phyloP scores from a whole-genome alignment of 331 rosid genomes.

The Rosa hybrid region DNA sequence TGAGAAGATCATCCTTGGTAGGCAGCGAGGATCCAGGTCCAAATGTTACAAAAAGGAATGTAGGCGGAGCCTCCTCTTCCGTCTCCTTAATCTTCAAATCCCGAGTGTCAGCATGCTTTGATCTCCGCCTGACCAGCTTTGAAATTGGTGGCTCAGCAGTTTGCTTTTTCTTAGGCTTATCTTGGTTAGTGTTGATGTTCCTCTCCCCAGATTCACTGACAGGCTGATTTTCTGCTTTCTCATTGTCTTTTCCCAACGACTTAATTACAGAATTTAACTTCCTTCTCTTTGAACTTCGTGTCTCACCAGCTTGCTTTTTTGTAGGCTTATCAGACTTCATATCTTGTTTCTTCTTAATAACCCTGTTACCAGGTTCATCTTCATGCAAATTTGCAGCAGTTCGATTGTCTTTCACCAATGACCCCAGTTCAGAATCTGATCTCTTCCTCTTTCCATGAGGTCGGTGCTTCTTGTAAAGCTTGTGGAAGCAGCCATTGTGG shows the following conservation, averaged over 20 bases:
- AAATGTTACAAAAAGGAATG: constrained; percentile 53
- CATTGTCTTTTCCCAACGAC: constrained; percentile 27
- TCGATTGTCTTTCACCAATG: constrained; percentile 27
- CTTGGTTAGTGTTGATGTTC: constrained; percentile 37
- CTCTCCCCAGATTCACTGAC: constrained; percentile 31
- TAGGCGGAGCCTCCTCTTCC: constrained; percentile 27
- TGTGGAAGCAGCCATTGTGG: constrained; percentile 42
- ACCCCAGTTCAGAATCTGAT: constrained; percentile 34
- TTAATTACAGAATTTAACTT: constrained; percentile 38
- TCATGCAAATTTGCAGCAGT: constrained; percentile 15
- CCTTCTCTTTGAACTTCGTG: constrained; percentile 46
- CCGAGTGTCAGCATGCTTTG: constrained; percentile 17
- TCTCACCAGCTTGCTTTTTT: constrained; percentile 25
- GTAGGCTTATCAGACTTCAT: constrained; percentile 12
- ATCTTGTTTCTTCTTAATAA: constrained; percentile 34
- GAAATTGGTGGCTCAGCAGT: constrained; percentile 11
- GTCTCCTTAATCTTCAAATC: constrained; percentile 30
- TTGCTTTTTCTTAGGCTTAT: constrained; percentile 11
- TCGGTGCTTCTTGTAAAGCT: constrained; percentile 33
- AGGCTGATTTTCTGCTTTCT: constrained; percentile 13
- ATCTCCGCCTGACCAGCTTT: constrained; percentile 1
- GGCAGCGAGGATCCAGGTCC: constrained; percentile 62
- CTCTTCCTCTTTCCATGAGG: constrained; percentile 58
- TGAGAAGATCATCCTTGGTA: constrained; percentile 57
- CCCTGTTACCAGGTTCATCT: constrained; percentile 37